Evolutionary conservation across 768 basidiomycete genomes (phyloP), one percentile per base, ranked within the genome.

Genomic region (Suillus decipiens): DNA sequence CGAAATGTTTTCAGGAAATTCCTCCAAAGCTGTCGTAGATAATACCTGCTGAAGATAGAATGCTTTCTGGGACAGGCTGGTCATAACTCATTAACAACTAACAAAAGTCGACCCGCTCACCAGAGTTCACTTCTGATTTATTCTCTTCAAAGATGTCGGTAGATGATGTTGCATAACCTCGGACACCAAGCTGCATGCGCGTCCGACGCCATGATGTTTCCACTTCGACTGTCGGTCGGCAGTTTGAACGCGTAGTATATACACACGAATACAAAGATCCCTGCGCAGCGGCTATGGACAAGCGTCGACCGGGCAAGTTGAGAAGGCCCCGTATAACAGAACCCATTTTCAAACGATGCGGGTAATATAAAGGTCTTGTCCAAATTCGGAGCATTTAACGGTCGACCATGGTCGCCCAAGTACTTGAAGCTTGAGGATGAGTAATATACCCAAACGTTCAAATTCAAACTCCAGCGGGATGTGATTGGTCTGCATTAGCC

Each of bases 21-120:
- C 24, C 24, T 39, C 17, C 36, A 39, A 28, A 39, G 9, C 17
- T 5, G 11, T 39, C 5, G 15, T 17, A 28, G 24, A 56, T 10
- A 41, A 12, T 41, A 57, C 56, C 56, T 57, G 56, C 22, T 39
- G 56, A 57, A 57, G 56, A 57, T 11, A 28, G 12, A 3, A 39
- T 19, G 17, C 24, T 41, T 17, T 57, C 56, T 57, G 24, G 7
- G 12, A 3, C 28, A 28, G 28, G 51, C 51, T 53, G 11, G 33
- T 53, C 51, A 53, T n/a, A 11, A 34, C 11, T 31, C 39, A n/a
- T 19, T 6, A 17, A 41, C 39, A 19, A 19, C 39, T 19, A 12
- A 31, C 17, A 24, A 17, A 57, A 19, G 10, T 19, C 17, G 8
- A 41, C 1, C 55, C 11, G 4, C 24, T 41, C 39, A 41, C 56